Percentiles rank a stretch among this genome's conserved stretches.
Evolutionary conservation across 2,329 filamentous ascomycete species (phyloP).

Genomic region (Mycocentrospora acerina): DNA sequence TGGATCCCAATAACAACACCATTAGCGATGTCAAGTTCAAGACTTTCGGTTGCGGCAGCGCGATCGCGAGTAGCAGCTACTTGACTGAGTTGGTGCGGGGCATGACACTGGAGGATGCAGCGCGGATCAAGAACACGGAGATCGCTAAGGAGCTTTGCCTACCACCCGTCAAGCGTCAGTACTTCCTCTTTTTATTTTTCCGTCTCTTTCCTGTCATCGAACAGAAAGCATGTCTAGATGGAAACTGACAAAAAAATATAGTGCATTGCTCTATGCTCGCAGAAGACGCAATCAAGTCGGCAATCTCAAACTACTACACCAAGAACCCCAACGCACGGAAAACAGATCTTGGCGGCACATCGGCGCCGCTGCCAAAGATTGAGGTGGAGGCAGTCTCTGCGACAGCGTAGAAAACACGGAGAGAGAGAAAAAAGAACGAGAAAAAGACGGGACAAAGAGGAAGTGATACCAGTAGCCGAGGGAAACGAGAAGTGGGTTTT

Average conservation of each 20-base stretch:
- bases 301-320: constrained; percentile 86
- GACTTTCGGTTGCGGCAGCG: constrained; percentile 92
- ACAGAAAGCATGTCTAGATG: background rate
- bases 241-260: constrained; percentile 33
- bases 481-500: too few species aligned
- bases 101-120: constrained; percentile 94
- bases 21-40: constrained; percentile 98
- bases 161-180: constrained; percentile 82
- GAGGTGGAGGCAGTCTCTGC: constrained; percentile 58
- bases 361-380: constrained; percentile 66
- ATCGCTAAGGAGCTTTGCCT: constrained; percentile 95
- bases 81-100: constrained; percentile 91
- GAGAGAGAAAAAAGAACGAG: constrained; percentile 5
- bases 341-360: constrained; percentile 77
- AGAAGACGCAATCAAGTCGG: constrained; percentile 89
- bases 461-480: constrained; percentile 21
- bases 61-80: constrained; percentile 93
- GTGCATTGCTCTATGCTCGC: constrained; percentile 92
- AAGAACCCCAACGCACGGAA: constrained; percentile 77
- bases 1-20: constrained; percentile 82
- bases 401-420: constrained; percentile 31
- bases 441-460: constrained; percentile 3
- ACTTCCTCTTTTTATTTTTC: background rate
- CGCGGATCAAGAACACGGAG: constrained; percentile 92
- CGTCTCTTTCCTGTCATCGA: too few species aligned